phyloP scores from a whole-genome alignment of 306 rosid species.

The Cucurbita argyrosperma region DNA sequence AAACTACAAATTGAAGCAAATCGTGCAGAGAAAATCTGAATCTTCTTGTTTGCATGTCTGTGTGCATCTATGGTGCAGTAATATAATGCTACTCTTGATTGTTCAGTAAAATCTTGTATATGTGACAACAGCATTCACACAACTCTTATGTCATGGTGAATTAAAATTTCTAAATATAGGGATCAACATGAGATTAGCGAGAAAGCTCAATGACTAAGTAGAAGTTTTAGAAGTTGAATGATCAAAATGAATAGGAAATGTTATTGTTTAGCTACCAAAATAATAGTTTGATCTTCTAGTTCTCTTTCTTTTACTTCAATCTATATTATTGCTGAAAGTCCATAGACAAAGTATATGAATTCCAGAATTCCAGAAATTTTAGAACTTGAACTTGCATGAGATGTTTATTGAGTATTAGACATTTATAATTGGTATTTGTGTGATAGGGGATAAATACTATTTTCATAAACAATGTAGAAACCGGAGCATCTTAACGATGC shows the following conservation, averaged over 20 bases:
- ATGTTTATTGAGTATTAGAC: not conserved
- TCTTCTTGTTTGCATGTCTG: too few species aligned
- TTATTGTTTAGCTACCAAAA: not conserved
- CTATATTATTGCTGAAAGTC: not conserved
- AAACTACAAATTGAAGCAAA: not conserved
- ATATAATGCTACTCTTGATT: too few species aligned
- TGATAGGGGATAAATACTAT: slow-evolving; percentile 36
- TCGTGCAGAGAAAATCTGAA: not conserved
- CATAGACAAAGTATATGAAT: not conserved
- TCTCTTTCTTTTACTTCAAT: not conserved
- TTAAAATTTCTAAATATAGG: not conserved
- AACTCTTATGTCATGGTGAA: not conserved
- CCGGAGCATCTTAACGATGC: slow-evolving; percentile 28
- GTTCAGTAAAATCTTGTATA: not conserved
- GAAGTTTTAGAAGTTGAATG: not conserved
- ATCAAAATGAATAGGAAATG: not conserved
- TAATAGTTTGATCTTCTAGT: not conserved
- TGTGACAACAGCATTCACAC: not conserved
- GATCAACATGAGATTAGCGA: not conserved
- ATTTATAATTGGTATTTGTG: slow-evolving; percentile 11
- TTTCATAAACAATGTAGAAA: slow-evolving; percentile 26
- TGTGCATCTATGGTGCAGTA: too few species aligned
- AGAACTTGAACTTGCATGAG: not conserved
- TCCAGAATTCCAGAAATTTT: not conserved
- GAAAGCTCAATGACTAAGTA: not conserved